Evolutionary conservation across 768 basidiomycete genomes (phyloP), one percentile per base, ranked within the genome.

Genomic region (Russula brevipes): DNA sequence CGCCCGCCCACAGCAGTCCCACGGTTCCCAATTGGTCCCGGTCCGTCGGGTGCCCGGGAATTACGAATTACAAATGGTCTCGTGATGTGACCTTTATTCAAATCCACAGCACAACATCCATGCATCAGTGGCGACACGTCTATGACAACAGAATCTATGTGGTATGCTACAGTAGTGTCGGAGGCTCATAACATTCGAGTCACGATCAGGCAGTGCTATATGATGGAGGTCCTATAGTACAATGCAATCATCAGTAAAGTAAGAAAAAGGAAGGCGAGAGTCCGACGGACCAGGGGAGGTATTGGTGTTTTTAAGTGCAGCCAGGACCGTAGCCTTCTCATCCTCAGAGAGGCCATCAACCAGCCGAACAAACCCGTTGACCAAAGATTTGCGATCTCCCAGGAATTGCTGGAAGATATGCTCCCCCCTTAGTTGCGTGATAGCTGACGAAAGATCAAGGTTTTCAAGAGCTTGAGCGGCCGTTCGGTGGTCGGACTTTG

Each of bases 331-430:
- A 11, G 80, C 75, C 73, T 83, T 85, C 68, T 94, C 91, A 31
- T 92, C 92, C 30, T 84, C 82, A 0, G 83, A 81, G 63, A 95
- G 79, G 42, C 80, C 80, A 61, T 91, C 86, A n/a, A 86, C 82
- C 11, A 94, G 76, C 54, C 86, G 85, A 54, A 84, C 73, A 61
- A 94, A 81, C 41, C 90, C 86, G 64, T 87, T 85, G 64, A 94
- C 73, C 1, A 88, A 84, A 9, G 85, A 86, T 75, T 89, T 90
- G 54, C 85, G 82, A 72, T 94, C 89, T 68, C 86, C 82, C 31
- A 90, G 75, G 75, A 94, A 78, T 58, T 82, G 80, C 54, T 83
- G 81, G 64, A 85, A 73, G 42, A 94, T 79, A 68, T 87, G 77
- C 66, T 92, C 89, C 19, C 85, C 81, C 70, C 81, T 86, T 57